Evolutionary conservation across 2,329 filamentous ascomycete genomes (phyloP).

Genomic region (Neobulgaria alba): DNA sequence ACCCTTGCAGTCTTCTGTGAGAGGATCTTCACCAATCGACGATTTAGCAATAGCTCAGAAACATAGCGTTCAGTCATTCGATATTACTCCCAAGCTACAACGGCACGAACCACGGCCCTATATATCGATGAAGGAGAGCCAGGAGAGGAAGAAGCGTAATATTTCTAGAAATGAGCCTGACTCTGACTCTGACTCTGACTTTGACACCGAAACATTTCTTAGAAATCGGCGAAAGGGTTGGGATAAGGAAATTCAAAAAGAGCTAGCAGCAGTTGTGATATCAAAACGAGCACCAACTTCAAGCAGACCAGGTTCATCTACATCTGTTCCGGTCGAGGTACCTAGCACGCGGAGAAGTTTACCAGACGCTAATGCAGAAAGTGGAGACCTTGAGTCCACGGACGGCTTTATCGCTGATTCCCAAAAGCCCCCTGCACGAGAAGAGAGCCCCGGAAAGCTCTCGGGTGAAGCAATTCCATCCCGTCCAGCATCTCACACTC

Average conservation of each 20-base stretch:
- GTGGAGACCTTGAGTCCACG: constrained; percentile 18
- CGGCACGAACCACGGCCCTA: constrained; percentile 19
- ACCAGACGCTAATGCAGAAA: constrained; percentile 20
- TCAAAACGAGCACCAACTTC: constrained; percentile 1
- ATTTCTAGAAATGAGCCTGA: constrained; percentile 1
- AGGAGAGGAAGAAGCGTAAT: constrained; percentile 17
- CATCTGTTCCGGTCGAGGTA: constrained; percentile 7
- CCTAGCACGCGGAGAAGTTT: constrained; percentile 19
- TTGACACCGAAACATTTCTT: constrained; percentile 16
- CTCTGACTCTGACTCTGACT: constrained; percentile 15
- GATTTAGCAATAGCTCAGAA: background rate
- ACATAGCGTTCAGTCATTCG: constrained; percentile 13
- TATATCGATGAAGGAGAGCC: constrained; percentile 24
- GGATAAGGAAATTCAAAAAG: constrained; percentile 11
- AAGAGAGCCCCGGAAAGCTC: too few species aligned
- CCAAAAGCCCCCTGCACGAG: constrained; percentile 15
- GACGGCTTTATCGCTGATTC: constrained; percentile 25
- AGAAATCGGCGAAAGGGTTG: constrained; percentile 3
- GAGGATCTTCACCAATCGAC: background rate
- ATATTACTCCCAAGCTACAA: constrained; percentile 5
- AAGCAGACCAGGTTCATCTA: constrained; percentile 7
- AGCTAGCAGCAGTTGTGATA: constrained; percentile 12
- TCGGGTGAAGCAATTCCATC: too few species aligned
- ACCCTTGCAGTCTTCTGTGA: constrained; percentile 14
- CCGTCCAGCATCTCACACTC: too few species aligned